These are phyloP conservation scores for Leersia perrieri DNA, from an alignment of 176 grass and related monocot species.

Conservation along the genomic window DNA sequence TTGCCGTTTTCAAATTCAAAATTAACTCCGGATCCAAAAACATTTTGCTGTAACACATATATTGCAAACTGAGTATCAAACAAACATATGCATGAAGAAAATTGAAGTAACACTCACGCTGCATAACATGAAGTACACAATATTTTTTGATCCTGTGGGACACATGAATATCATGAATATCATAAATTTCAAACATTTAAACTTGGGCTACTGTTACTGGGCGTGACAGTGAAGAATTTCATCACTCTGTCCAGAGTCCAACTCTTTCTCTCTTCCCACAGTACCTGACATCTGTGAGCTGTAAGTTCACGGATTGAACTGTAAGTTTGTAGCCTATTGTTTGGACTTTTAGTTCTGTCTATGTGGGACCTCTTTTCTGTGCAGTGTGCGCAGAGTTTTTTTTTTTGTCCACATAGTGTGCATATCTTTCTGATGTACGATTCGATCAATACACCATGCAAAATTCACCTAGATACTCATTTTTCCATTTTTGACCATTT, in stretches of 20 bases:
- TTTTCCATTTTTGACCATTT: too few relatives aligned
- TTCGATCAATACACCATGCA: too few relatives aligned
- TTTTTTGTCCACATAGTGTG: background rate
- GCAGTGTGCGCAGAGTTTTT: too few relatives aligned
- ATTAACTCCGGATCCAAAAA: background rate
- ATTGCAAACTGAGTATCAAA: background rate
- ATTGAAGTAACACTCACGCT: too few relatives aligned
- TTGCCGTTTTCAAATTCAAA: background rate
- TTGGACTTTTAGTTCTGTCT: background rate
- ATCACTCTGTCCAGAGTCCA: background rate
- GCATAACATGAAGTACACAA: background rate
- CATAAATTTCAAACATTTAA: background rate
- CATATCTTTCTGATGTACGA: too few relatives aligned
- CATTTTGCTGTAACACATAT: background rate
- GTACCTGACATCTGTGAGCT: background rate
- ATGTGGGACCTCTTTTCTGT: background rate
- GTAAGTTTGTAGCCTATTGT: background rate
- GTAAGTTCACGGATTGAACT: conserved; percentile 15
- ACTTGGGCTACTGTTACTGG: background rate
- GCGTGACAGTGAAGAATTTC: background rate
- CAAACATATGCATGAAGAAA: background rate
- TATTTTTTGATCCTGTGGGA: background rate
- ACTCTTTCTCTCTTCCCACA: background rate
- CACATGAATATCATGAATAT: too few relatives aligned
- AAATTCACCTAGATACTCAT: too few relatives aligned